These are phyloP conservation scores for Phytopythium vexans DNA, from an alignment of 352 stramenopile genomes.

Conservation along the genomic window DNA sequence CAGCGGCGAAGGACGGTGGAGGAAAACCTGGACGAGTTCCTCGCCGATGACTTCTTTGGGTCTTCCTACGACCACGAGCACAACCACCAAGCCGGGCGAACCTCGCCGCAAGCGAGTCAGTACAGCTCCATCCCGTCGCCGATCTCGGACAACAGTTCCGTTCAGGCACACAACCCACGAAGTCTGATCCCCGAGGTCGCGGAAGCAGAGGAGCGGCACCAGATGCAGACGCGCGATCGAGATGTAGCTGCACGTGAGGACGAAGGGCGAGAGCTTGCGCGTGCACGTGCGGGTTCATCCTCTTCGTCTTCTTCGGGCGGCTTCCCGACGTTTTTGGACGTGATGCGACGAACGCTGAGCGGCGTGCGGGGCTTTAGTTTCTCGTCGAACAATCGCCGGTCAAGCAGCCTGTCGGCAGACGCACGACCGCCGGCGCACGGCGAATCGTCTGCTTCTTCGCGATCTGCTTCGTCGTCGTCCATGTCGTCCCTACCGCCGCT, in stretches of 20 bases:
- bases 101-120: not conserved
- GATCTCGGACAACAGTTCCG: slow-evolving; percentile 2
- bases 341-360: slow-evolving; percentile 45
- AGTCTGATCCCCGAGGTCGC: slow-evolving; percentile 66
- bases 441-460: slow-evolving; percentile 12
- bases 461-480: slow-evolving; percentile 30
- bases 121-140: slow-evolving; percentile 7
- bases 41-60: slow-evolving; percentile 69
- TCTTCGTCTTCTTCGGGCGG: slow-evolving; percentile 22
- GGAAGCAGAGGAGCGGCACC: slow-evolving; percentile 40
- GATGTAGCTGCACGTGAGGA: slow-evolving; percentile 5
- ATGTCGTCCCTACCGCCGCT: slow-evolving; percentile 16
- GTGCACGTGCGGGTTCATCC: slow-evolving; percentile 22
- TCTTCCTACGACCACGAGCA: slow-evolving; percentile 31
- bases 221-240: slow-evolving; percentile 11
- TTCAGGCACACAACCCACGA: not conserved
- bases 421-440: slow-evolving; percentile 6
- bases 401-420: slow-evolving; percentile 6
- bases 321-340: slow-evolving; percentile 45
- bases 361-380: slow-evolving; percentile 33
- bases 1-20: slow-evolving; percentile 27
- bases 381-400: slow-evolving; percentile 17
- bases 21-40: slow-evolving; percentile 40
- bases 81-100: not conserved
- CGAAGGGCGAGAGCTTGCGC: slow-evolving; percentile 7